A percentile compares a stretch with the other conserved stretches of the same genome.
Conservation (phyloP, 768 basidiomycete species). For the Phanerochaete sordida region DNA sequence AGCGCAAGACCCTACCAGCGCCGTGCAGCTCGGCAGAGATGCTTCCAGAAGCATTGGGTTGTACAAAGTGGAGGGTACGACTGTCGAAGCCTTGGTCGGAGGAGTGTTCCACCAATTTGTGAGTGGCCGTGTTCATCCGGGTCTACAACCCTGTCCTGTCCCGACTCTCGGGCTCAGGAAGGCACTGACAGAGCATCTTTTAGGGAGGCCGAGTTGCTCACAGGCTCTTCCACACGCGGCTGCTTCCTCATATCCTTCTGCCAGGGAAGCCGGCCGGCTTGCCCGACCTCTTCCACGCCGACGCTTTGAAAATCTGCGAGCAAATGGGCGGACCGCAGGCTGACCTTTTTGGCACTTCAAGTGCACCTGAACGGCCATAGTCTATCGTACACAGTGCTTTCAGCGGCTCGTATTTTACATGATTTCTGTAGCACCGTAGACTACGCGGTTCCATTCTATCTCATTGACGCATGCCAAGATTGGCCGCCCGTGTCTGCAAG, state of each 20-base stretch:
- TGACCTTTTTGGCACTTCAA: constrained; percentile 16
- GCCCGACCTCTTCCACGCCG: constrained; percentile 43
- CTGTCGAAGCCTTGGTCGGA: constrained; percentile 73
- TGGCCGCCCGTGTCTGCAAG: background rate
- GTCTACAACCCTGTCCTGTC: background rate
- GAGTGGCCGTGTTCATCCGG: constrained; percentile 25
- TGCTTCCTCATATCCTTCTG: constrained; percentile 35
- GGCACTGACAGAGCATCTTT: background rate
- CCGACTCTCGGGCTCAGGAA: background rate
- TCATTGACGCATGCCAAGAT: background rate
- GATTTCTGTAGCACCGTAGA: background rate
- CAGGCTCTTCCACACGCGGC: constrained; percentile 38
- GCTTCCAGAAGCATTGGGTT: constrained; percentile 48
- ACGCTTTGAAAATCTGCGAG: constrained; percentile 40
- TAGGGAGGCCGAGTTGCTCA: constrained; percentile 40
- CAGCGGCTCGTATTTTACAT: background rate
- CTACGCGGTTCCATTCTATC: background rate
- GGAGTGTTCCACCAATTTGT: constrained; percentile 81
- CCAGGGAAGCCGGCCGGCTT: constrained; percentile 25
- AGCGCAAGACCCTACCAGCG: background rate
- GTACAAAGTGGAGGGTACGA: constrained; percentile 75
- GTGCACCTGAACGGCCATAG: background rate
- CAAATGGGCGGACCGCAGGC: constrained; percentile 49
- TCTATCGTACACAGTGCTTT: background rate
- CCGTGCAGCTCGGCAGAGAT: constrained; percentile 4